Evolutionary conservation across 352 stramenopile species (phyloP).

Genomic region (Thalassiosira oceanica): DNA sequence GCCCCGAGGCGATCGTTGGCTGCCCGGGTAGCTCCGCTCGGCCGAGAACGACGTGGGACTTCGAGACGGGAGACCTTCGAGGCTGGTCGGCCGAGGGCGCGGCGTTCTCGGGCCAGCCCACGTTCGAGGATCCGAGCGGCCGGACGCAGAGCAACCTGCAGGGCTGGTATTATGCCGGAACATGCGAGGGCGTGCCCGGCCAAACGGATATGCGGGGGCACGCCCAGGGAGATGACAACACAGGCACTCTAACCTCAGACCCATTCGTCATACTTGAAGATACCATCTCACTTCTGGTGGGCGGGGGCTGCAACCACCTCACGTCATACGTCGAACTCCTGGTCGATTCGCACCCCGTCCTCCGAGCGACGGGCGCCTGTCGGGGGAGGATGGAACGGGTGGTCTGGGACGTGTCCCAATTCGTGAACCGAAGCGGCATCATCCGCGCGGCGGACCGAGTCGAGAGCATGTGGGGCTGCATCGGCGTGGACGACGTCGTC

Average conservation of each 20-base stretch:
- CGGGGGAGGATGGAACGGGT: slow-evolving; percentile 87
- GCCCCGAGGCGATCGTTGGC: slow-evolving; percentile 63
- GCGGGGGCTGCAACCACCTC: slow-evolving; percentile 90
- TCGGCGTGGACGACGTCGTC: slow-evolving; percentile 94
- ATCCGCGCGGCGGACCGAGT: slow-evolving; percentile 92
- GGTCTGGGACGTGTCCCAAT: slow-evolving; percentile 87
- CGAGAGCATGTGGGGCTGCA: slow-evolving; percentile 89
- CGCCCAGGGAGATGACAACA: slow-evolving; percentile 87
- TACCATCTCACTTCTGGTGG: slow-evolving; percentile 91
- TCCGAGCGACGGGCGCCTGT: slow-evolving; percentile 87
- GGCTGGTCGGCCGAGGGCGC: slow-evolving; percentile 91
- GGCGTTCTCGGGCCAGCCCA: slow-evolving; percentile 92
- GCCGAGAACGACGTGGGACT: slow-evolving; percentile 93
- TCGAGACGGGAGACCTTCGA: slow-evolving; percentile 93
- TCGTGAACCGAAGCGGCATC: slow-evolving; percentile 84
- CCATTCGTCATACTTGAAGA: slow-evolving; percentile 88
- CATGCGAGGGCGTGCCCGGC: slow-evolving; percentile 87
- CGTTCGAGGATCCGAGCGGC: slow-evolving; percentile 86
- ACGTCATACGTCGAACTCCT: slow-evolving; percentile 91
- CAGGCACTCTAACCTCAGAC: slow-evolving; percentile 91
- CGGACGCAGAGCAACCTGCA: slow-evolving; percentile 69
- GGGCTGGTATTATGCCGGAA: slow-evolving; percentile 93
- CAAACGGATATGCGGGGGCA: slow-evolving; percentile 74
- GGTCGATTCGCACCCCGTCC: slow-evolving; percentile 88
- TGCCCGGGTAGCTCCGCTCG: slow-evolving; percentile 60